Evolutionary conservation across 2,329 filamentous ascomycete species (phyloP).

Genomic region (Dactylellina haptotyla): DNA sequence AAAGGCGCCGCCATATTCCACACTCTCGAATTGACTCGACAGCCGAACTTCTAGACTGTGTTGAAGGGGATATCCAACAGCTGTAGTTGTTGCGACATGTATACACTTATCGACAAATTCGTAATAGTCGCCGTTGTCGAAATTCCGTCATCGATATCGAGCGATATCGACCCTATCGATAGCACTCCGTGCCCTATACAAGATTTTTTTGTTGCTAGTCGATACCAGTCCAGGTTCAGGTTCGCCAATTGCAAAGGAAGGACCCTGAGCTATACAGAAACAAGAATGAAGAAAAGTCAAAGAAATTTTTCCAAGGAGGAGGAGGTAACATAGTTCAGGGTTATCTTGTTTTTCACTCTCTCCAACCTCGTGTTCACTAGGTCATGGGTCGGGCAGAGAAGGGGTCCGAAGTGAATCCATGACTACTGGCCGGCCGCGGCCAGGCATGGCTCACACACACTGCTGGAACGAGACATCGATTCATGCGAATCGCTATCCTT

Average conservation of each 20-base stretch:
- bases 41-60: no score
- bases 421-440: constrained; percentile 11
- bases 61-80: no score
- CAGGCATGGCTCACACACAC: constrained; percentile 23
- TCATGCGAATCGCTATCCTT: constrained; percentile 32
- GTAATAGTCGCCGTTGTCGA: background rate
- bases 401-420: constrained; percentile 37
- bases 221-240: background rate
- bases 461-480: constrained; percentile 40
- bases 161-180: constrained; percentile 15
- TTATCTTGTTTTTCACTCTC: constrained; percentile 16
- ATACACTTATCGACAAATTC: background rate
- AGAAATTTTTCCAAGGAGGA: constrained; percentile 1
- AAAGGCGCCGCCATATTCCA: constrained; percentile 28
- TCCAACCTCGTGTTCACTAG: background rate
- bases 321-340: constrained; percentile 22
- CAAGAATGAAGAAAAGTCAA: constrained; percentile 2
- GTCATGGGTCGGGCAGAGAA: constrained; percentile 2
- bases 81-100: background rate
- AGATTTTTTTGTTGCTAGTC: background rate
- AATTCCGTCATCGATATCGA: constrained; percentile 6
- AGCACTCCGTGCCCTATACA: background rate
- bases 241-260: constrained; percentile 5
- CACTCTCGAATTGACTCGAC: background rate
- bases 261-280: constrained; percentile 33